Percentiles rank a stretch among this genome's conserved stretches.
Conservation (phyloP, 768 basidiomycete genomes). For the Kwoniella dejecticola region DNA sequence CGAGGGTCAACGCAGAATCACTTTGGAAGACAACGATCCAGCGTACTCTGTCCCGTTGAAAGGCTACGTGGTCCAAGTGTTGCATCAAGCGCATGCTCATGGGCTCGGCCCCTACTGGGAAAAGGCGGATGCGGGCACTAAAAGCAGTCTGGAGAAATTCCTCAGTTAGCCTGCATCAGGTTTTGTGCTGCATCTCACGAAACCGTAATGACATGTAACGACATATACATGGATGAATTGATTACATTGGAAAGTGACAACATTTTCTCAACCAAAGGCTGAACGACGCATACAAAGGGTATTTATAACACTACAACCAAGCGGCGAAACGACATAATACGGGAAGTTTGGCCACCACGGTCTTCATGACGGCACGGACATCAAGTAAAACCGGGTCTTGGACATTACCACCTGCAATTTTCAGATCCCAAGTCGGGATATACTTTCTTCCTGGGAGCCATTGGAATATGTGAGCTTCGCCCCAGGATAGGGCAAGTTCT, state of each 20-base stretch:
- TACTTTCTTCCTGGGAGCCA: constrained; percentile 22
- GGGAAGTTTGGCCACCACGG: constrained; percentile 10
- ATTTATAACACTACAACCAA: constrained; percentile 6
- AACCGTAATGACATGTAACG: constrained; percentile 12
- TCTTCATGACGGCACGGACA: constrained; percentile 4
- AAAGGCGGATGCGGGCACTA: constrained; percentile 46
- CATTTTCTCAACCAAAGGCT: too few relatives aligned
- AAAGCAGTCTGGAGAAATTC: constrained; percentile 41
- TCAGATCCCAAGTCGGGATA: constrained; percentile 20
- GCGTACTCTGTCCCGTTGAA: constrained; percentile 39
- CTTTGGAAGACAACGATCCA: constrained; percentile 41
- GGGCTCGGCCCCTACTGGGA: constrained; percentile 52
- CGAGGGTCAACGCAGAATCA: constrained; percentile 34
- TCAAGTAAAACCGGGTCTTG: constrained; percentile 6
- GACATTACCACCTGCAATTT: constrained; percentile 6
- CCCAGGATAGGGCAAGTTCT: constrained; percentile 12
- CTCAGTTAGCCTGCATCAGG: not conserved
- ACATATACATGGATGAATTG: constrained; percentile 14
- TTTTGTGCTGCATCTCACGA: not conserved
- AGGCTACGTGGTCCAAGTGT: constrained; percentile 36
- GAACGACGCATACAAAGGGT: not conserved
- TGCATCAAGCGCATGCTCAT: constrained; percentile 37
- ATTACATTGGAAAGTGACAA: not conserved
- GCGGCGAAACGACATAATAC: constrained; percentile 15
- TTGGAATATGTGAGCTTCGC: not conserved